Evolutionary conservation across 163 green algal species (phyloP).

Genomic region (Chlamydomonas reinhardtii): DNA sequence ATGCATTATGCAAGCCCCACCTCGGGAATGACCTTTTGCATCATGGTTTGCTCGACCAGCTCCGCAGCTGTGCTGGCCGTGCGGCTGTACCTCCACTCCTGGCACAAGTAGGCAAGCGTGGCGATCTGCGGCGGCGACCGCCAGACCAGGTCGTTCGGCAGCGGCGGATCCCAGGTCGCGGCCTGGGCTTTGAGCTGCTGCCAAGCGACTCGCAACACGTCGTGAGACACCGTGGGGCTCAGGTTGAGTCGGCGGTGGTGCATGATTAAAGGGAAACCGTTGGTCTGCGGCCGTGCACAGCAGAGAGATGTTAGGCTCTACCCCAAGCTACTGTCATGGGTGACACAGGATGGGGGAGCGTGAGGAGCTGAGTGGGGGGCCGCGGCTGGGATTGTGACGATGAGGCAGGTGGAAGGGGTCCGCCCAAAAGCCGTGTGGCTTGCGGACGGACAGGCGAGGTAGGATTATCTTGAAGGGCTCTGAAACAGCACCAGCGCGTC

Average conservation of each 20-base stretch:
- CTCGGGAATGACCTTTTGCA: slow-evolving; percentile 34
- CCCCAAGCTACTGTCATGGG: too few species aligned
- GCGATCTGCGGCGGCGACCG: slow-evolving; percentile 20
- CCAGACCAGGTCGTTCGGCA: slow-evolving; percentile 35
- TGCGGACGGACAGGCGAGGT: too few species aligned
- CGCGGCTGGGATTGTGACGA: slow-evolving; percentile 3
- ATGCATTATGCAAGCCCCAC: slow-evolving; percentile 10
- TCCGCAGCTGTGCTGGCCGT: slow-evolving; percentile 28
- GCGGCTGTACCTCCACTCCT: slow-evolving; percentile 39
- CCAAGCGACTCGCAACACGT: slow-evolving; percentile 7
- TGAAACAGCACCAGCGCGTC: background rate
- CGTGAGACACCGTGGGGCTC: background rate
- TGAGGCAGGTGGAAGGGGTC: slow-evolving; percentile 6
- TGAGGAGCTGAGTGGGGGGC: background rate
- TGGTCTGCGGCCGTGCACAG: slow-evolving; percentile 27
- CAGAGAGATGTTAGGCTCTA: slow-evolving; percentile 22
- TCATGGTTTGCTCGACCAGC: slow-evolving; percentile 20
- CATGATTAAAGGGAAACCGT: slow-evolving; percentile 23
- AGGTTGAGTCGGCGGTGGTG: too few species aligned
- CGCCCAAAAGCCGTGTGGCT: slow-evolving; percentile 7
- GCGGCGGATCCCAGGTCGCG: background rate
- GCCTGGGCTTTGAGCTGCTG: slow-evolving; percentile 9
- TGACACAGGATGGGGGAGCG: too few species aligned
- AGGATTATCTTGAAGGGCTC: too few species aligned
- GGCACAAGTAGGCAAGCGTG: slow-evolving; percentile 27